These are phyloP conservation scores for Penicillium polonicum DNA, from an alignment of 2,329 filamentous ascomycete genomes.

Conservation along the genomic window DNA sequence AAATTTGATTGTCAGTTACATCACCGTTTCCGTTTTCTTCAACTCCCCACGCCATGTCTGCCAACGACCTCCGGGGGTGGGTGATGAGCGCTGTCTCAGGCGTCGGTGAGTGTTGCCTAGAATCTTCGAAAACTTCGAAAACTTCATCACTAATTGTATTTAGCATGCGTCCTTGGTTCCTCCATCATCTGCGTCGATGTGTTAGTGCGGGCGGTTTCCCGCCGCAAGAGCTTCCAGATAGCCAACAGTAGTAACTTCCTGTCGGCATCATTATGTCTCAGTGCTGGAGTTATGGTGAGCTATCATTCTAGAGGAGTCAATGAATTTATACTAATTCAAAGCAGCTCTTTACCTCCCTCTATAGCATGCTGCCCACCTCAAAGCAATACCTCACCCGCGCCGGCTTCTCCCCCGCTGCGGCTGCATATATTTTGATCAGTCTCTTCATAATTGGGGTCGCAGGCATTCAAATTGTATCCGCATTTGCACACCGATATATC, in stretches of 20 bases:
- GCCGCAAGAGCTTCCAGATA: constrained; percentile 76
- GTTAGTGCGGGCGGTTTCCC: constrained; percentile 69
- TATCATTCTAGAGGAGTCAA: not conserved
- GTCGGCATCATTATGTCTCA: constrained; percentile 83
- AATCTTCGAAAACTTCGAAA: not conserved
- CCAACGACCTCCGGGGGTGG: constrained; percentile 90
- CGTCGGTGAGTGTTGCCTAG: constrained; percentile 54
- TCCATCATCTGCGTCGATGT: constrained; percentile 85
- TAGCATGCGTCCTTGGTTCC: constrained; percentile 67
- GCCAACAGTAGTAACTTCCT: constrained; percentile 86
- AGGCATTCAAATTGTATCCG: constrained; percentile 47
- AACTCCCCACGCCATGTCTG: constrained; percentile 39
- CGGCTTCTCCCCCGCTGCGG: constrained; percentile 63
- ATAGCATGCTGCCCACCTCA: constrained; percentile 88
- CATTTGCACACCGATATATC: constrained; percentile 47
- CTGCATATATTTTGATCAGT: constrained; percentile 53
- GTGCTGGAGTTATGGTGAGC: constrained; percentile 91
- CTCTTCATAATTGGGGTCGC: constrained; percentile 51
- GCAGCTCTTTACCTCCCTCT: constrained; percentile 86
- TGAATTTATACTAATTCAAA: not conserved
- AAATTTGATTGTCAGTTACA: constrained; percentile 21
- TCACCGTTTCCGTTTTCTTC: constrained; percentile 19
- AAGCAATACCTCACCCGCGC: constrained; percentile 72
- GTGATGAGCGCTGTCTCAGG: constrained; percentile 83
- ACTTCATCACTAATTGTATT: constrained; percentile 2